Base-by-base conservation (phyloP, 2,329 filamentous ascomycete genomes). In the Pseudogymnoascus sp. region DNA sequence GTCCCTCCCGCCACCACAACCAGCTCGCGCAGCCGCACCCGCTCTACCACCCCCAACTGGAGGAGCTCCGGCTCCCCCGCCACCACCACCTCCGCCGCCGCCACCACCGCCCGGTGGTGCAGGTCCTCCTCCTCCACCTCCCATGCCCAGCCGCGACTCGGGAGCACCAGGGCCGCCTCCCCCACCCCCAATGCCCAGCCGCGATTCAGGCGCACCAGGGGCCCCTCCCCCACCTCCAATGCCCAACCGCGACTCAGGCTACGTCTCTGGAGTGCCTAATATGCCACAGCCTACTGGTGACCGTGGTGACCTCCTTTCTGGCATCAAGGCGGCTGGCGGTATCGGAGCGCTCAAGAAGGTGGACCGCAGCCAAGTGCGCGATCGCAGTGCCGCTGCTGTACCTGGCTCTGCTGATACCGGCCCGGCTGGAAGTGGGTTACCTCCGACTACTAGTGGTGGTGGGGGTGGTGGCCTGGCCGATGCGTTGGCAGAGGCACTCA, bases 401-500 rank as follows among this genome's bases (percentile, higher is more conserved):
- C 80, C 81, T 59, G 86, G 84, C 10, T 65, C 65, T 63, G 71
- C 35, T 23, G 80, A 82, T 67, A 79, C 79, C 59, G 81, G 79
- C 4, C 78, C 82, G 42, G 77, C 80, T 60, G 80, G 81, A 29
- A 81, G 79, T 69, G 81, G 79, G 40, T 69, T 80, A 64, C 77
- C 83, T 63, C 77, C 84, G 7, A 77, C 83, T 53, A 82, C 82
- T 23, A 75, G 79, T n/a, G 73, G 79, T 59, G 82, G 82, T 46
- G 82, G 80, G 17, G 82, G 84, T 10, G 84, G 86, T 63, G 87
- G 85, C 37, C 85, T 97, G 82, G 91, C 91, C 21, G 91, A 89
- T 77, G 93, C 91, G 59, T 78, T 96, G 69, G 90, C 90, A 65
- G 88, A 86, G 65, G 89, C 88, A 64, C 76, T 93, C 70, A 85